Conservation (phyloP, 2,329 filamentous ascomycete species). For the Leptographium procerum region DNA sequence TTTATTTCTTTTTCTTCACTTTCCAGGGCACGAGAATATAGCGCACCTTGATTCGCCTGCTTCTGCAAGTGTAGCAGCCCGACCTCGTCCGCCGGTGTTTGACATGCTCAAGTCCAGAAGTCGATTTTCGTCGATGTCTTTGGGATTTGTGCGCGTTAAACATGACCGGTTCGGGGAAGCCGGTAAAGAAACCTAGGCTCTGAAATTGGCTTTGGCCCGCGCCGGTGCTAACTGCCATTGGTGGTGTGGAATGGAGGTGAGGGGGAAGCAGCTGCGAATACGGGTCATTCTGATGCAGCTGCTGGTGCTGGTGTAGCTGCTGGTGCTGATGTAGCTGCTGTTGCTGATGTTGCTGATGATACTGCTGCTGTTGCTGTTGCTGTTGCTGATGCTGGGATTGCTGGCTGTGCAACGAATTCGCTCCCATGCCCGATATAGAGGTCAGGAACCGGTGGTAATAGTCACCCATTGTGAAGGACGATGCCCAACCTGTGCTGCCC, state of each 20-base stretch:
- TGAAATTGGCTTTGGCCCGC: conserved; percentile 32
- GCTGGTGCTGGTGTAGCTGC: conserved; percentile 1
- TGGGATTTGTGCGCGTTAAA: conserved; percentile 35
- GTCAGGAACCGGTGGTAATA: conserved; percentile 46
- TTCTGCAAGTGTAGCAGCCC: conserved; percentile 85
- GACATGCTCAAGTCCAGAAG: conserved; percentile 53
- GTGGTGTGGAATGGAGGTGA: conserved; percentile 17
- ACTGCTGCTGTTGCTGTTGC: neutral
- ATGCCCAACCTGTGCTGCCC: neutral
- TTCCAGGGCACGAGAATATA: neutral
- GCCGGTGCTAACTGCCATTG: conserved; percentile 20
- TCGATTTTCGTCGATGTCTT: conserved; percentile 40
- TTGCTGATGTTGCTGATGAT: neutral
- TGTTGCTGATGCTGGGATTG: neutral
- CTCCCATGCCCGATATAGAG: conserved; percentile 35
- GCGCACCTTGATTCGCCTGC: conserved; percentile 67
- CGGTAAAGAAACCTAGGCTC: conserved; percentile 36
- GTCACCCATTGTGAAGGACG: conserved; percentile 33
- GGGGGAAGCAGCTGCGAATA: conserved; percentile 14
- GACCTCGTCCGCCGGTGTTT: conserved; percentile 91
- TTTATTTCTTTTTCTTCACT: neutral
- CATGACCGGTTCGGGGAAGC: conserved; percentile 37
- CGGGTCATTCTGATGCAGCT: conserved; percentile 3
- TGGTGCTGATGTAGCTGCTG: conserved; percentile 1
- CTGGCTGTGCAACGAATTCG: conserved; percentile 1